Conservation (phyloP, 116 monocot genomes). For the Papilionanthe hybrid region DNA sequence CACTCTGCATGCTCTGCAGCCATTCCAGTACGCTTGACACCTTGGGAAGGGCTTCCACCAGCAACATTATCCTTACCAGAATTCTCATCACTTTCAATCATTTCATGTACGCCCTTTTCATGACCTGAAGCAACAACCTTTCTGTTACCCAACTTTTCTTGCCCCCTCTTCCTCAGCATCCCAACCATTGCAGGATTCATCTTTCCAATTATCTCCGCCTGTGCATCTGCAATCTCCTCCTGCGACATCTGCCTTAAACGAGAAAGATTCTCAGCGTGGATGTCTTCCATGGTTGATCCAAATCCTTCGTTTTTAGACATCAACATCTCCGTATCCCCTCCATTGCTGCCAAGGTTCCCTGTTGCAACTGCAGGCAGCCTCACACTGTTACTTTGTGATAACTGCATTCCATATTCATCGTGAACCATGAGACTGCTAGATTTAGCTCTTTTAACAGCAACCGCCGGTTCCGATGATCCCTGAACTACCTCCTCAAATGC, state of each 20-base stretch:
- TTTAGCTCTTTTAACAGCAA: slow-evolving; percentile 3
- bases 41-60: not conserved
- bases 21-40: slow-evolving; percentile 17
- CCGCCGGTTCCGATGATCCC: not conserved
- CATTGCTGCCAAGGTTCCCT: not conserved
- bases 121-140: slow-evolving; percentile 5
- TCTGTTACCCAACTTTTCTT: slow-evolving; percentile 34
- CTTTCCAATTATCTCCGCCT: slow-evolving; percentile 70
- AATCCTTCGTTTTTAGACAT: not conserved
- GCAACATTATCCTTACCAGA: not conserved
- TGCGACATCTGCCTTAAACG: slow-evolving; percentile 62
- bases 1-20: slow-evolving; percentile 13
- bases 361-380: not conserved
- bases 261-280: slow-evolving; percentile 64
- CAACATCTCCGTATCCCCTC: not conserved
- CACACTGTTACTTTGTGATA: not conserved
- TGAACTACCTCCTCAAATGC: not conserved
- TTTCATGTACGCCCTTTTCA: slow-evolving; percentile 12
- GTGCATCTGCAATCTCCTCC: slow-evolving; percentile 75
- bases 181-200: slow-evolving; percentile 60
- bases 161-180: slow-evolving; percentile 76
- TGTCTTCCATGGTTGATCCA: slow-evolving; percentile 41
- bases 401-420: not conserved
- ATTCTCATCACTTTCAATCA: not conserved
- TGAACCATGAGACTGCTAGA: not conserved